Conservation (phyloP, 2,329 filamentous ascomycete species). For the Colletotrichum ledebouriae region DNA sequence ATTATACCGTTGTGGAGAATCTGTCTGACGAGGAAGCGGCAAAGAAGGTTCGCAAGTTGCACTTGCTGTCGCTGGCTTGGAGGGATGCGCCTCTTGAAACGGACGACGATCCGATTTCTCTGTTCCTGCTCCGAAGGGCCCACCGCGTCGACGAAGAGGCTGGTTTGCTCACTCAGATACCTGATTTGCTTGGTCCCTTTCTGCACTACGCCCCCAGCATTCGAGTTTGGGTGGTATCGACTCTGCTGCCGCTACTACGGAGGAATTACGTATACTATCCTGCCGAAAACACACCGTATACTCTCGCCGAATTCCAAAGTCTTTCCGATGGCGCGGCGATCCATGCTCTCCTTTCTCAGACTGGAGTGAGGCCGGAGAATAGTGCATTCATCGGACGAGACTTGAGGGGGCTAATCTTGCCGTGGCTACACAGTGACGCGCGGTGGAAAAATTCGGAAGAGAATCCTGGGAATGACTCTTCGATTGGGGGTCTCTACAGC, state of each 20-base stretch:
- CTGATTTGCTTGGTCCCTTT: slow-evolving; percentile 77
- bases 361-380: slow-evolving; percentile 57
- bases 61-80: slow-evolving; percentile 69
- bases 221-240: slow-evolving; percentile 77
- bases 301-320: slow-evolving; percentile 74
- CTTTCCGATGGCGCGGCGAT: slow-evolving; percentile 72
- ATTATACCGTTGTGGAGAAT: slow-evolving; percentile 67
- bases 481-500: slow-evolving; percentile 54
- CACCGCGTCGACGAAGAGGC: slow-evolving; percentile 79
- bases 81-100: slow-evolving; percentile 61
- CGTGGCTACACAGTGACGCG: slow-evolving; percentile 78
- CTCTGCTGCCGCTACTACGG: slow-evolving; percentile 76
- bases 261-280: slow-evolving; percentile 79
- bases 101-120: slow-evolving; percentile 67
- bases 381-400: slow-evolving; percentile 69
- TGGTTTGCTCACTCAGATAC: slow-evolving; percentile 77
- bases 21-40: slow-evolving; percentile 74
- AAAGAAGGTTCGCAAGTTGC: slow-evolving; percentile 74
- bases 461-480: slow-evolving; percentile 40
- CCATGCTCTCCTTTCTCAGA: slow-evolving; percentile 71
- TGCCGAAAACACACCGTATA: slow-evolving; percentile 59
- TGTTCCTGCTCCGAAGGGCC: slow-evolving; percentile 77
- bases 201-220: slow-evolving; percentile 72
- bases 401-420: slow-evolving; percentile 75
- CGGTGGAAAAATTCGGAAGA: slow-evolving; percentile 61